Conservation (phyloP, 371 early-diverging fungal species). For the Syncephalastrum contaminatum region DNA sequence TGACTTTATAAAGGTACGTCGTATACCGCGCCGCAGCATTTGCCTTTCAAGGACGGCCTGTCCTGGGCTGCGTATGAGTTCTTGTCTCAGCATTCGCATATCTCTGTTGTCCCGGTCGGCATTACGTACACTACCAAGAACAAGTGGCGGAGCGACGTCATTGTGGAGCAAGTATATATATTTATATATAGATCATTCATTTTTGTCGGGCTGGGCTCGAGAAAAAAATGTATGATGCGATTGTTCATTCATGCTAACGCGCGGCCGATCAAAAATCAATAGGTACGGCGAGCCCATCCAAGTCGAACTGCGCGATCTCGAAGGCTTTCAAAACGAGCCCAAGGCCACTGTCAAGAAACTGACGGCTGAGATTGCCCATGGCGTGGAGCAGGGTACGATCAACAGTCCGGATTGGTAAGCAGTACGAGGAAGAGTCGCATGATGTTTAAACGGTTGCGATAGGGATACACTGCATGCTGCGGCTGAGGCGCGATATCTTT, state of each 20-base stretch:
- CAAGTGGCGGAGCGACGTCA: slow-evolving; percentile 55
- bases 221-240: background rate
- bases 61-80: slow-evolving; percentile 56
- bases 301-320: slow-evolving; percentile 28
- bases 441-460: background rate
- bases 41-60: slow-evolving; percentile 55
- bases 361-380: slow-evolving; percentile 44
- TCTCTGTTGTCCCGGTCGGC: slow-evolving; percentile 50
- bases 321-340: slow-evolving; percentile 39
- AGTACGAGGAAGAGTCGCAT: background rate
- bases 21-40: slow-evolving; percentile 51
- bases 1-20: slow-evolving; percentile 44
- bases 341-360: slow-evolving; percentile 46
- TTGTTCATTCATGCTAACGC: background rate
- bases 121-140: slow-evolving; percentile 58
- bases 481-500: slow-evolving; percentile 37
- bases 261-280: background rate
- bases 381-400: slow-evolving; percentile 50
- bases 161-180: slow-evolving; percentile 43
- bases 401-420: slow-evolving; percentile 57
- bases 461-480: slow-evolving; percentile 57
- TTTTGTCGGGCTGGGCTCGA: background rate
- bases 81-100: slow-evolving; percentile 23
- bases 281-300: slow-evolving; percentile 54
- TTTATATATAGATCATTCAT: background rate